Evolutionary conservation across 495 filamentous ascomycete genomes (phyloP).

Genomic region (Aspergillus leporis): DNA sequence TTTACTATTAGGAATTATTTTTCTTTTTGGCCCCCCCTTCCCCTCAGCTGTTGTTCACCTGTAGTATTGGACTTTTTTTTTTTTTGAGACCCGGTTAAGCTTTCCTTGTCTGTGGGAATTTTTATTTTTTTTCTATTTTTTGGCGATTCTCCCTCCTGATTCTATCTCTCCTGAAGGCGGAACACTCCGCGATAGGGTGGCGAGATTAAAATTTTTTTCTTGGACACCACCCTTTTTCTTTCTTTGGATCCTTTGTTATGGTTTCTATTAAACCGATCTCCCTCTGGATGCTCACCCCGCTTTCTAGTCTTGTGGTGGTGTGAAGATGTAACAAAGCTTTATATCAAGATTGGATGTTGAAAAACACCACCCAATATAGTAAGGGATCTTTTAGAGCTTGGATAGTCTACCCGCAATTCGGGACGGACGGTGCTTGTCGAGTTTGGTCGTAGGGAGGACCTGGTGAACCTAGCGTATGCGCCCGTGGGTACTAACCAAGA

Average conservation of each 20-base stretch:
- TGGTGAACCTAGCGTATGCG: slow-evolving; percentile 44
- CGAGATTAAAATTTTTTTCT: slow-evolving; percentile 6
- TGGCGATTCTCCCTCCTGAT: slow-evolving; percentile 11
- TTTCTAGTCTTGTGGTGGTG: neutral
- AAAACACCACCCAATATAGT: slow-evolving; percentile 19
- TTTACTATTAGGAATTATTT: slow-evolving; percentile 9
- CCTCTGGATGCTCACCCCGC: neutral
- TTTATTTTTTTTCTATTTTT: slow-evolving; percentile 7
- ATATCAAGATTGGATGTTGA: slow-evolving; percentile 21
- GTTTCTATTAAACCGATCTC: neutral
- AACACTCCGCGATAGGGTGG: slow-evolving; percentile 17
- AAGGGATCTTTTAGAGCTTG: slow-evolving; percentile 34
- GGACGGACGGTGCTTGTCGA: slow-evolving; percentile 31
- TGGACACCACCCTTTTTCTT: slow-evolving; percentile 7
- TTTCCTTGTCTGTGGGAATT: slow-evolving; percentile 25
- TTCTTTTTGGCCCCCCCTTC: slow-evolving; percentile 23
- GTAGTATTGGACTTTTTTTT: neutral
- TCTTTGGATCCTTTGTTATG: slow-evolving; percentile 3
- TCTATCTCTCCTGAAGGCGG: slow-evolving; percentile 15
- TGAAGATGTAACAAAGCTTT: slow-evolving; percentile 1
- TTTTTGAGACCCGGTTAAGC: slow-evolving; percentile 26
- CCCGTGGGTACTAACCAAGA: slow-evolving; percentile 40
- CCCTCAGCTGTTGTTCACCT: slow-evolving; percentile 15
- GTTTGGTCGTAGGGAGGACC: slow-evolving; percentile 22
- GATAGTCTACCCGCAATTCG: slow-evolving; percentile 48